Percentiles rank a stretch among this genome's conserved stretches.
phyloP scores from a whole-genome alignment of 73 alveolate species.

The Breviolum minutum region DNA sequence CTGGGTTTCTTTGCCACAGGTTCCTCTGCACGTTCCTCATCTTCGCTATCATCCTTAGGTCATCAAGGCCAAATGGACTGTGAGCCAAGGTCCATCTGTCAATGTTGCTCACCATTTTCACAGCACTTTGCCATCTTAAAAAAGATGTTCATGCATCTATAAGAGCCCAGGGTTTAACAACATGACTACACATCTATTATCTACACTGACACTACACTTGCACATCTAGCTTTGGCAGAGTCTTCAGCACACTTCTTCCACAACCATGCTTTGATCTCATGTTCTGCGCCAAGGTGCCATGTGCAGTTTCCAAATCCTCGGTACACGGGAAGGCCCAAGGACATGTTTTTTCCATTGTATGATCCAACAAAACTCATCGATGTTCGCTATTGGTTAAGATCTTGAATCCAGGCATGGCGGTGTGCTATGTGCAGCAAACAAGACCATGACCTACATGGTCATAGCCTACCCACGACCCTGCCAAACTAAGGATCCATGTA shows the following conservation, averaged over 20 bases:
- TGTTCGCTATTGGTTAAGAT: not conserved
- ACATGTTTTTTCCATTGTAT: too few relatives aligned
- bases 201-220: too few relatives aligned
- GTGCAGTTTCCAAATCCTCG: slow-evolving; percentile 55
- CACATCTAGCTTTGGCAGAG: too few relatives aligned
- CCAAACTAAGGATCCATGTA: not conserved
- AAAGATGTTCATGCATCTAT: not conserved
- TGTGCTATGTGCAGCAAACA: not conserved
- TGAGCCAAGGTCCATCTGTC: not conserved
- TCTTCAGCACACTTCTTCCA: too few relatives aligned
- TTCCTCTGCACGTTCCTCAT: slow-evolving; percentile 37
- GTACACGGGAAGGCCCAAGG: not conserved
- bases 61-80: not conserved
- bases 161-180: too few relatives aligned
- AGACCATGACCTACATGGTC: not conserved
- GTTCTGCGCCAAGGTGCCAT: slow-evolving; percentile 15
- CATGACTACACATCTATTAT: too few relatives aligned
- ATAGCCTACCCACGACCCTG: too few relatives aligned
- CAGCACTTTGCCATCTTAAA: not conserved
- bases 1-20: slow-evolving; percentile 75
- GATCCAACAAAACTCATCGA: too few relatives aligned
- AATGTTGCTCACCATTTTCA: not conserved
- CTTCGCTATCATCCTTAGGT: slow-evolving; percentile 51
- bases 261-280: not conserved
- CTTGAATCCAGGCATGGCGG: not conserved